Evolutionary conservation across 805 yeast genomes (phyloP).

Genomic region (Yarrowia osloensis): DNA sequence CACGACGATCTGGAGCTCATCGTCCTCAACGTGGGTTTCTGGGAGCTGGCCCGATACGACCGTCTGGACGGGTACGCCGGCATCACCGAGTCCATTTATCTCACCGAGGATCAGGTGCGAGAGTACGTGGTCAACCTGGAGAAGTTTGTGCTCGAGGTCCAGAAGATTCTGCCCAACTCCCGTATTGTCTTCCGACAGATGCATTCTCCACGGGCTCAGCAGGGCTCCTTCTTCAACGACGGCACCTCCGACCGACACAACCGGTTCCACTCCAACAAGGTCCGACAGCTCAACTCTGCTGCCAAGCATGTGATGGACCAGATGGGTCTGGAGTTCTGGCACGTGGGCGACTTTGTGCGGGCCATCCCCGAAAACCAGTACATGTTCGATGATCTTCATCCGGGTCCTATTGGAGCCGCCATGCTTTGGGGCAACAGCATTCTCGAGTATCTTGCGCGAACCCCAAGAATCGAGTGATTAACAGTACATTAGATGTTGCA

Average conservation of each 20-base stretch:
- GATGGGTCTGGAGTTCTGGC: constrained; percentile 31
- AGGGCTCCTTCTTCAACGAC: constrained; percentile 29
- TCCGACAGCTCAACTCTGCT: constrained; percentile 30
- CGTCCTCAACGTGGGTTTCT: constrained; percentile 30
- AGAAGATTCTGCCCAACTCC: constrained; percentile 17
- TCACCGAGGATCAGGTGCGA: constrained; percentile 28
- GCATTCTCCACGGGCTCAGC: constrained; percentile 31
- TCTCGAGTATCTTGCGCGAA: constrained; percentile 31
- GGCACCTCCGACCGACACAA: constrained; percentile 26
- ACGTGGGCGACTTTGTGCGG: constrained; percentile 29
- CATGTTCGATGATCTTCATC: constrained; percentile 32
- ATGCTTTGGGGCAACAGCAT: constrained; percentile 32
- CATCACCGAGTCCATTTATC: constrained; percentile 19
- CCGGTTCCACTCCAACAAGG: constrained; percentile 32
- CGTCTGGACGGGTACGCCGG: constrained; percentile 24
- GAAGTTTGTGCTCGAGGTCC: constrained; percentile 13
- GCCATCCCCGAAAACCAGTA: constrained; percentile 31
- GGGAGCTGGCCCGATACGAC: constrained; percentile 31
- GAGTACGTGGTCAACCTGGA: constrained; percentile 25
- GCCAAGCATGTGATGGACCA: constrained; percentile 21
- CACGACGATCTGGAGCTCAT: constrained; percentile 29
- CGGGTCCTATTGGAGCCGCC: constrained; percentile 26
- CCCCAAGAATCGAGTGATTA: constrained; percentile 12
- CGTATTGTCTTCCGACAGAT: constrained; percentile 31
- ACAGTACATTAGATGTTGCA: neutral